These are phyloP conservation scores for Lasiosphaeria miniovina DNA, from an alignment of 495 filamentous ascomycete genomes.

Conservation along the genomic window DNA sequence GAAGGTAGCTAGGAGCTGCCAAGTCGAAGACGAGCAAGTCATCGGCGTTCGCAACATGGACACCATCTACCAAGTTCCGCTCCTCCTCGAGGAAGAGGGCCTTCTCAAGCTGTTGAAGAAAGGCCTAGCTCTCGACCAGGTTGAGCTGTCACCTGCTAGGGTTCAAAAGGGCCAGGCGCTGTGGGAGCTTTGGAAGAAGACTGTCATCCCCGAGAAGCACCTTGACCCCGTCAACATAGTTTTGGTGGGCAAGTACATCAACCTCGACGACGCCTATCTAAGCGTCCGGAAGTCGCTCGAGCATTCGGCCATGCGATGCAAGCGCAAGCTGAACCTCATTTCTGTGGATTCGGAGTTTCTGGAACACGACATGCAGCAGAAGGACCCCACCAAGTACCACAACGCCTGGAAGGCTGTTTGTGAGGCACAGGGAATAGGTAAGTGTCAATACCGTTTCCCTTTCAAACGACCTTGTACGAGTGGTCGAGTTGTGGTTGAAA, in stretches of 20 bases:
- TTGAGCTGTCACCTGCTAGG: neutral
- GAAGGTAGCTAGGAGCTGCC: conserved; percentile 85
- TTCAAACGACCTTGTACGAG: neutral
- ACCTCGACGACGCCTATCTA: conserved; percentile 77
- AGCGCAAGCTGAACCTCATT: conserved; percentile 71
- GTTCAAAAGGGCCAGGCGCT: conserved; percentile 1
- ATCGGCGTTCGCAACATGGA: conserved; percentile 81
- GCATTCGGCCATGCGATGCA: conserved; percentile 84
- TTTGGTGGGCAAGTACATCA: conserved; percentile 87
- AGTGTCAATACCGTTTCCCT: neutral
- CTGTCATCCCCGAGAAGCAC: conserved; percentile 59
- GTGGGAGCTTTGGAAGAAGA: conserved; percentile 73
- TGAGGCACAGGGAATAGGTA: conserved; percentile 16
- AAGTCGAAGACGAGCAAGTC: conserved; percentile 79
- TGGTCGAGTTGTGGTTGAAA: too few species aligned
- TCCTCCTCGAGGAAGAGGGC: conserved; percentile 69
- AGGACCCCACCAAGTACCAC: conserved; percentile 71
- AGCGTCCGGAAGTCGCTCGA: conserved; percentile 81
- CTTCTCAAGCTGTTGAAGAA: conserved; percentile 50
- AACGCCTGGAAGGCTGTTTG: conserved; percentile 78
- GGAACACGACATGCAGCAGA: conserved; percentile 56
- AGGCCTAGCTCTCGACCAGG: conserved; percentile 40
- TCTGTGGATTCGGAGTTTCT: conserved; percentile 84
- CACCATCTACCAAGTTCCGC: conserved; percentile 86
- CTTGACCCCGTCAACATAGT: conserved; percentile 74